phyloP scores from a whole-genome alignment of 202 grass and related monocot species.

The Zoysia matrella region DNA sequence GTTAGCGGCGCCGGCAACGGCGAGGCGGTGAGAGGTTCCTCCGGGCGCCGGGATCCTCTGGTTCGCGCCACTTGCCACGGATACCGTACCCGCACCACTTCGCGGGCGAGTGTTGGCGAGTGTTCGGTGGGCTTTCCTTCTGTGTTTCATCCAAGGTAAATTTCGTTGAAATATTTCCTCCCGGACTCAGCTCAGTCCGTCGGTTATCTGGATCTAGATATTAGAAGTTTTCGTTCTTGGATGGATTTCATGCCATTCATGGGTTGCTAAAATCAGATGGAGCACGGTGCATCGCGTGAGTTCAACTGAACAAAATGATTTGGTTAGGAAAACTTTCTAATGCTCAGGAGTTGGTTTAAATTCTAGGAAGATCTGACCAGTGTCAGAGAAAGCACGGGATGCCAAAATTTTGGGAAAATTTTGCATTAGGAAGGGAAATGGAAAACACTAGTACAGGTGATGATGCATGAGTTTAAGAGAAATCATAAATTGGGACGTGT shows the following conservation, averaged over 20 bases:
- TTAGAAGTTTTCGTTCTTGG: neutral
- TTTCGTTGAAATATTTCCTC: neutral
- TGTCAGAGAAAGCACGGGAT: neutral
- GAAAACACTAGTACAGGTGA: neutral
- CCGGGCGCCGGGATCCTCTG: conserved; percentile 21
- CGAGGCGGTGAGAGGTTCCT: conserved; percentile 28
- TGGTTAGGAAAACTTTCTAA: neutral
- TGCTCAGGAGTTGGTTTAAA: conserved; percentile 1
- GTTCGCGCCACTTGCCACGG: conserved; percentile 21
- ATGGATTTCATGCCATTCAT: neutral
- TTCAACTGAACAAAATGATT: neutral
- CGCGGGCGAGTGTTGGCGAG: neutral
- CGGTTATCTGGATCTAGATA: conserved; percentile 31
- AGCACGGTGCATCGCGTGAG: neutral
- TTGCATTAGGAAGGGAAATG: neutral
- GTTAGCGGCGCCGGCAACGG: neutral
- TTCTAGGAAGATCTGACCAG: conserved; percentile 5
- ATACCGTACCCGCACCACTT: conserved; percentile 9
- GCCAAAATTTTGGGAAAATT: neutral
- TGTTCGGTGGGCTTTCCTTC: conserved; percentile 5
- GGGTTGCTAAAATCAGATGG: neutral
- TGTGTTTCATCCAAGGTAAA: conserved; percentile 18
- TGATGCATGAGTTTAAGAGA: conserved; percentile 16
- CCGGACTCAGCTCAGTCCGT: neutral
- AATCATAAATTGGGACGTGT: neutral